phyloP scores from a whole-genome alignment of 169 alveolate genomes.

The Plasmodium malariae region DNA sequence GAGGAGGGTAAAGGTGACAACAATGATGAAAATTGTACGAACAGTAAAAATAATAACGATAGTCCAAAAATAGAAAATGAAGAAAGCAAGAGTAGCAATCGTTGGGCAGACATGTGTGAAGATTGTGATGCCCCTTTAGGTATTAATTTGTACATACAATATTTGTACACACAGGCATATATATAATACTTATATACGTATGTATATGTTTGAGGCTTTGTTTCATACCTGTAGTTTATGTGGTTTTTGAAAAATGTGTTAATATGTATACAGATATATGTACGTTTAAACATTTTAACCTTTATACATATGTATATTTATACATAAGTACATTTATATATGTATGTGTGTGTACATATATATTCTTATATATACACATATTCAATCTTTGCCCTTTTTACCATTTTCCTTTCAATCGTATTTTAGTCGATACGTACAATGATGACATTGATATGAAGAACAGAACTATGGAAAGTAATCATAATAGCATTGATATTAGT shows the following conservation, averaged over 20 bases:
- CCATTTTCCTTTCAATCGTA: background rate
- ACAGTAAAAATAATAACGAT: background rate
- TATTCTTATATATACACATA: background rate
- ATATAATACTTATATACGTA: too few relatives aligned
- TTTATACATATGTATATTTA: background rate
- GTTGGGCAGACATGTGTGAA: constrained; percentile 76
- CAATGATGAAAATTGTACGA: background rate
- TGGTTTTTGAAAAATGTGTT: too few relatives aligned
- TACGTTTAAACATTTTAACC: too few relatives aligned
- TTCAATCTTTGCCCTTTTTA: background rate
- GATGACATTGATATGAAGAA: constrained; percentile 58
- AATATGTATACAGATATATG: background rate
- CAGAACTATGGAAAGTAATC: constrained; percentile 30
- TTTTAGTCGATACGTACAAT: constrained; percentile 56
- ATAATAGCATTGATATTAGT: constrained; percentile 24
- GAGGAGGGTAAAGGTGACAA: constrained; percentile 1
- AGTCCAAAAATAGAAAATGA: constrained; percentile 15
- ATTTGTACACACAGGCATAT: background rate
- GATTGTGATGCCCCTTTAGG: constrained; percentile 74
- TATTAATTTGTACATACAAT: background rate
- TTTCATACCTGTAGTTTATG: too few relatives aligned
- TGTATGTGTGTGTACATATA: too few relatives aligned
- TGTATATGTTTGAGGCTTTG: too few relatives aligned
- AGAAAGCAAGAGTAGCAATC: constrained; percentile 64
- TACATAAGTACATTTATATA: too few relatives aligned